phyloP scores from a whole-genome alignment of 225 moss, liverwort and hornwort species.

The Bryoerythrophyllum caledonicum region DNA sequence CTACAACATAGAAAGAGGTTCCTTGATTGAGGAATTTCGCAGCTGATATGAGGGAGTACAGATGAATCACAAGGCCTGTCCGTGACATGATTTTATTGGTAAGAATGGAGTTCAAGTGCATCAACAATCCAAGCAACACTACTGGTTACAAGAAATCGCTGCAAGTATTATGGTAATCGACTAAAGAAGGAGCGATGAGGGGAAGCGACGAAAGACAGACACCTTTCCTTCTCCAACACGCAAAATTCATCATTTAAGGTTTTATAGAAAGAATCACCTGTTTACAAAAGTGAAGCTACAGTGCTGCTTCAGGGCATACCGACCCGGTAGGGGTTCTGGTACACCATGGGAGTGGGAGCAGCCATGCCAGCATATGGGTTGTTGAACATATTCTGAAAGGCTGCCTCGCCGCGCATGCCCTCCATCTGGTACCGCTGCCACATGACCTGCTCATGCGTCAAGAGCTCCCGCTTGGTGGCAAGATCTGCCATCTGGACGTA shows the following conservation, averaged over 20 bases:
- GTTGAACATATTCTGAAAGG: conserved; percentile 78
- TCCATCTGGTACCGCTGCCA: conserved; percentile 94
- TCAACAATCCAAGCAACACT: not conserved
- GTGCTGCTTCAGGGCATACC: conserved; percentile 43
- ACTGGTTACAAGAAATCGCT: not conserved
- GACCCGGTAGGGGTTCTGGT: conserved; percentile 69
- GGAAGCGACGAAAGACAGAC: conserved; percentile 2
- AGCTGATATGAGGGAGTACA: not conserved
- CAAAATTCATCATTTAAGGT: conserved; percentile 15
- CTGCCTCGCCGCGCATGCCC: conserved; percentile 88
- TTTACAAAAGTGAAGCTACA: conserved; percentile 32
- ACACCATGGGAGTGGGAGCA: conserved; percentile 68
- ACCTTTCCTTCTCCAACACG: conserved; percentile 12
- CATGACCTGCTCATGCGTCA: conserved; percentile 84
- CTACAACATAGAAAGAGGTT: not conserved
- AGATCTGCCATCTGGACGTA: conserved; percentile 98
- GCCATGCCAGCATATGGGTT: conserved; percentile 63
- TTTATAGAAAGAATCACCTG: conserved; percentile 17
- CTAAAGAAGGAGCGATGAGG: conserved; percentile 3
- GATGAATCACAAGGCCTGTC: not conserved
- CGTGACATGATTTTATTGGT: not conserved
- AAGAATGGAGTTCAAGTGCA: not conserved
- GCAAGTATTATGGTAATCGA: not conserved
- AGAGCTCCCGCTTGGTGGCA: conserved; percentile 76
- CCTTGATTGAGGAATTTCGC: not conserved